phyloP scores from a whole-genome alignment of 108 stramenopile genomes.

The Discostella pseudostelligera region DNA sequence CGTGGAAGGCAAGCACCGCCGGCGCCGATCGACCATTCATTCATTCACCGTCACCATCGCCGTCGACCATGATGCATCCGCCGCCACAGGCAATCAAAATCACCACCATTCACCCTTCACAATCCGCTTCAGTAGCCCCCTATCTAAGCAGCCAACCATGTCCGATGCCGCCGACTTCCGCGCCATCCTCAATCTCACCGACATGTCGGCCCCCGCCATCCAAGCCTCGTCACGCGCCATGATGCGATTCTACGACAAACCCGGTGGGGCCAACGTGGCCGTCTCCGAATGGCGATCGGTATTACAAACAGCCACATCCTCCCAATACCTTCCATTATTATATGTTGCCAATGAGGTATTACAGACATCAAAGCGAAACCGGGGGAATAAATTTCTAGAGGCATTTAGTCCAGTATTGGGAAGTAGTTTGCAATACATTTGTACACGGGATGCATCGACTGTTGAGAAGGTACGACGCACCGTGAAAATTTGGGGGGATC shows the following conservation, averaged over 20 bases:
- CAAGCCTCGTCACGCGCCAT: constrained; percentile 66
- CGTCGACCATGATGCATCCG: no score
- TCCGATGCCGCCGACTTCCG: constrained; percentile 38
- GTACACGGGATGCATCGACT: constrained; percentile 40
- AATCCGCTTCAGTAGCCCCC: no score
- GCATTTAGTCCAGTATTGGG: constrained; percentile 75
- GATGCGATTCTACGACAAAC: constrained; percentile 81
- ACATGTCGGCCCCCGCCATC: constrained; percentile 65
- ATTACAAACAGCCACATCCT: constrained; percentile 48
- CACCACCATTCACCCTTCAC: no score
- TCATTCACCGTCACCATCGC: no score
- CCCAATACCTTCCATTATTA: constrained; percentile 69
- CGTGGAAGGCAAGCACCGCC: no score
- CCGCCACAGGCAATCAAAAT: no score
- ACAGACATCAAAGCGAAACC: constrained; percentile 82
- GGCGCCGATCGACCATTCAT: no score
- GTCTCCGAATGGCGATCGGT: constrained; percentile 83
- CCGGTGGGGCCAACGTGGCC: constrained; percentile 47
- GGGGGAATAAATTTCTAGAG: constrained; percentile 82
- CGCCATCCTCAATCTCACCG: constrained; percentile 35
- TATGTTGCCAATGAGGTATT: constrained; percentile 89
- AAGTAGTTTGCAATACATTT: constrained; percentile 60
- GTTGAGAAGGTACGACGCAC: constrained; percentile 77
- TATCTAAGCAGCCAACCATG: no score
- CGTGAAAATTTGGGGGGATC: constrained; percentile 87